Conservation (phyloP, 2,329 filamentous ascomycete species). For the Penicillium sp. region DNA sequence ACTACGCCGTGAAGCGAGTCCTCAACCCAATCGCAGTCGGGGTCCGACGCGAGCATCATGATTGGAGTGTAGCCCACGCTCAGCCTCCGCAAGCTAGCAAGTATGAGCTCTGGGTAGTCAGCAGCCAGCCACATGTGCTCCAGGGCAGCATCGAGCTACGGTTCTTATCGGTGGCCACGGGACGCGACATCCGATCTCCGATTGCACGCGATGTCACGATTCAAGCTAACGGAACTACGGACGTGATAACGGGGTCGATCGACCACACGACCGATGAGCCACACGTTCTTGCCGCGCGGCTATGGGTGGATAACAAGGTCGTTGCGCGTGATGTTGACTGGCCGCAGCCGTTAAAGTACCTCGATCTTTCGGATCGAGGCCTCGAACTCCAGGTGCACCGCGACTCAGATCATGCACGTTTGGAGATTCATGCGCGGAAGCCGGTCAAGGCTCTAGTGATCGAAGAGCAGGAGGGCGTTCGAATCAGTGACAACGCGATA, state of each 20-base stretch:
- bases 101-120: slow-evolving; percentile 59
- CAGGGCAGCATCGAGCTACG: slow-evolving; percentile 40
- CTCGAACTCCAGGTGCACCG: slow-evolving; percentile 44
- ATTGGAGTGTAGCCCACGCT: slow-evolving; percentile 60
- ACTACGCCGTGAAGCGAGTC: slow-evolving; percentile 59
- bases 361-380: slow-evolving; percentile 52
- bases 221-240: slow-evolving; percentile 55
- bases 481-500: slow-evolving; percentile 56
- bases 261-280: slow-evolving; percentile 51
- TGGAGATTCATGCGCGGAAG: slow-evolving; percentile 47
- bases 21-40: slow-evolving; percentile 57
- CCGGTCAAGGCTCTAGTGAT: slow-evolving; percentile 62
- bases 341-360: slow-evolving; percentile 61
- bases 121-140: slow-evolving; percentile 40
- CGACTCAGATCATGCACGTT: slow-evolving; percentile 31
- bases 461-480: slow-evolving; percentile 56
- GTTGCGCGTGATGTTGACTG: slow-evolving; percentile 58
- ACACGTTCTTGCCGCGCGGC: slow-evolving; percentile 53
- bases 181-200: slow-evolving; percentile 53
- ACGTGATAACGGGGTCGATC: slow-evolving; percentile 50
- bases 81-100: slow-evolving; percentile 53
- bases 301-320: slow-evolving; percentile 53
- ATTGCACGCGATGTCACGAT: slow-evolving; percentile 50
- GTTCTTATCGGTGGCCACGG: slow-evolving; percentile 56
- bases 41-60: slow-evolving; percentile 57